Evolutionary conservation across 148 eudicot species (phyloP).

Genomic region (Arctostaphylos glauca): DNA sequence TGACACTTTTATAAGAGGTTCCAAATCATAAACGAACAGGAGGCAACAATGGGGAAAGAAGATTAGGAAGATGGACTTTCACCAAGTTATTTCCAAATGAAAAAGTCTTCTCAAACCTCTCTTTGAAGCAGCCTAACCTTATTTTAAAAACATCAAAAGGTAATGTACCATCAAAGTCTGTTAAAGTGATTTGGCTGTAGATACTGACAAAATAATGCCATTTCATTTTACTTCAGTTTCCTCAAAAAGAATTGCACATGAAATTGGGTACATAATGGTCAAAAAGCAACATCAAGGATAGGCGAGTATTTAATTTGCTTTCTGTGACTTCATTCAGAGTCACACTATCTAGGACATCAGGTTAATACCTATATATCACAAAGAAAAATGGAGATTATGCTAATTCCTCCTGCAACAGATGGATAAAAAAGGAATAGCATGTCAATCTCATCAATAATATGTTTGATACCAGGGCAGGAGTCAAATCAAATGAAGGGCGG

Average conservation of each 20-base stretch:
- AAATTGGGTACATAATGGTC: neutral
- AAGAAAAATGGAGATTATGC: neutral
- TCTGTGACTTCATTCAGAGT: neutral
- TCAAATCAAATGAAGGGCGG: conserved; percentile 89
- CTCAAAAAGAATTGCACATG: neutral
- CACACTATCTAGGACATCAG: neutral
- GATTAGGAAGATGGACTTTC: neutral
- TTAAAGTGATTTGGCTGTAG: neutral
- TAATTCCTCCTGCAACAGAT: neutral
- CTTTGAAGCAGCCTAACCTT: neutral
- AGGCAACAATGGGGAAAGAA: neutral
- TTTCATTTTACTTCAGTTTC: neutral
- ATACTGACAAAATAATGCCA: neutral
- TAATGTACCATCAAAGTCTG: no score
- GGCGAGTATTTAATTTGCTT: neutral
- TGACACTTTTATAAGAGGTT: neutral
- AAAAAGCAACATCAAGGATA: neutral
- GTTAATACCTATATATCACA: neutral
- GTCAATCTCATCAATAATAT: neutral
- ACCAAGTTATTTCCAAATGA: neutral
- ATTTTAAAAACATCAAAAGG: neutral
- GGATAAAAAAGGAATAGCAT: neutral
- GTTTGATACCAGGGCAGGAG: conserved; percentile 69
- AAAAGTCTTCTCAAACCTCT: conserved; percentile 7
- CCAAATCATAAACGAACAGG: no score